Evolutionary conservation across 2,329 filamentous ascomycete species (phyloP).

Genomic region (Fusarium sublunatum): DNA sequence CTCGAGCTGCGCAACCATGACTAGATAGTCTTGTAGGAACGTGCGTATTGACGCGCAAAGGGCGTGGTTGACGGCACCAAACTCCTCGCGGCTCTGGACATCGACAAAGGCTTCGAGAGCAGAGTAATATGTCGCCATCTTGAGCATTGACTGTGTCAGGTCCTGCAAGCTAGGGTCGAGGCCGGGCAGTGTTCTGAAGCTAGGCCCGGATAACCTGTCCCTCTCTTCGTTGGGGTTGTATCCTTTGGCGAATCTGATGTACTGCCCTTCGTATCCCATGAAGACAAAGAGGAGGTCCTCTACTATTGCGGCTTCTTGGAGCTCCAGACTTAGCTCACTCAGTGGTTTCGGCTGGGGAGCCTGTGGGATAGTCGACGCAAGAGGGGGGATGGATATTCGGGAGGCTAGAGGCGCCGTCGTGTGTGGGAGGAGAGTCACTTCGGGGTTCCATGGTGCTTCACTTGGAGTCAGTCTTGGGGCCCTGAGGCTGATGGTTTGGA

Average conservation of each 20-base stretch:
- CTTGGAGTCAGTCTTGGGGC: slow-evolving; percentile 34
- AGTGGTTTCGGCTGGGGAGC: slow-evolving; percentile 78
- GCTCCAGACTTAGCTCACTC: slow-evolving; percentile 77
- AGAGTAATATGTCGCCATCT: slow-evolving; percentile 92
- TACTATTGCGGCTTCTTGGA: slow-evolving; percentile 86
- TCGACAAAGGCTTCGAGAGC: slow-evolving; percentile 94
- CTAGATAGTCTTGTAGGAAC: slow-evolving; percentile 90
- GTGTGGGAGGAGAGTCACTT: slow-evolving; percentile 77
- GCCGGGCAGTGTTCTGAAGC: slow-evolving; percentile 81
- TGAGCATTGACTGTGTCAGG: slow-evolving; percentile 87
- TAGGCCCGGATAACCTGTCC: slow-evolving; percentile 84
- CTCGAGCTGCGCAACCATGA: slow-evolving; percentile 92
- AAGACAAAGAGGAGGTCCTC: slow-evolving; percentile 95
- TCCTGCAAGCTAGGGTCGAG: slow-evolving; percentile 93
- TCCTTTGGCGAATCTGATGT: slow-evolving; percentile 84
- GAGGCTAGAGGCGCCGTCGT: slow-evolving; percentile 78
- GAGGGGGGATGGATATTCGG: slow-evolving; percentile 71
- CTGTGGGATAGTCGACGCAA: slow-evolving; percentile 79
- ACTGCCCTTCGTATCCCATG: slow-evolving; percentile 99
- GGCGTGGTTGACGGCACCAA: slow-evolving; percentile 94
- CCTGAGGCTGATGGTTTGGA: slow-evolving; percentile 5
- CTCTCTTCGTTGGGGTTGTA: slow-evolving; percentile 90
- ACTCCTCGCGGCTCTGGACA: slow-evolving; percentile 91
- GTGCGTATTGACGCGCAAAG: slow-evolving; percentile 95
- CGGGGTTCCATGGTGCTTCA: slow-evolving; percentile 77